Conservation (phyloP, 225 moss, liverwort and hornwort species). For the Lunularia cruciata region DNA sequence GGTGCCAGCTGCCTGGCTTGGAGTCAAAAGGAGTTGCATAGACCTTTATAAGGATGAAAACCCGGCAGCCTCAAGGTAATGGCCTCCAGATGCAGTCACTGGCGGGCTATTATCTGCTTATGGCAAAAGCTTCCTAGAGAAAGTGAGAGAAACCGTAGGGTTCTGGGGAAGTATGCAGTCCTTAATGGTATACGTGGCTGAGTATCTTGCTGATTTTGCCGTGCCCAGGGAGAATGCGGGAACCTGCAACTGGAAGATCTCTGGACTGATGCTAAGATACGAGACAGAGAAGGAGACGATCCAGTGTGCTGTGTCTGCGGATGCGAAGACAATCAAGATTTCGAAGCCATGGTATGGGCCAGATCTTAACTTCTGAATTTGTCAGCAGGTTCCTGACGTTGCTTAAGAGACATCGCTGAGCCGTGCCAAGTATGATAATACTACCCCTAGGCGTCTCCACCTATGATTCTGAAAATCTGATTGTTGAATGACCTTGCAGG, state of each 20-base stretch:
- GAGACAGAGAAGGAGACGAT: slow-evolving; percentile 51
- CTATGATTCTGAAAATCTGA: background rate
- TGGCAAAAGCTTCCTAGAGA: slow-evolving; percentile 64
- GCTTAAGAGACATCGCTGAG: too few species aligned
- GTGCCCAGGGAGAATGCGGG: slow-evolving; percentile 70
- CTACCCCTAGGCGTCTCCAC: background rate
- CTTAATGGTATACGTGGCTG: slow-evolving; percentile 41
- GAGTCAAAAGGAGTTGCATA: slow-evolving; percentile 91
- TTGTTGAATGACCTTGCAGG: slow-evolving; percentile 44
- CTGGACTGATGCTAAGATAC: slow-evolving; percentile 52
- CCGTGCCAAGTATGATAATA: too few species aligned
- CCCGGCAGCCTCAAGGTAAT: slow-evolving; percentile 97
- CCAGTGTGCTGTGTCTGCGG: slow-evolving; percentile 82
- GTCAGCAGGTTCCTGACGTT: too few species aligned
- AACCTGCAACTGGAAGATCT: slow-evolving; percentile 62
- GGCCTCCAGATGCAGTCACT: slow-evolving; percentile 99
- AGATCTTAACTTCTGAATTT: too few species aligned
- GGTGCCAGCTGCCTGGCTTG: slow-evolving; percentile 80
- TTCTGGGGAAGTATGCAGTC: slow-evolving; percentile 27
- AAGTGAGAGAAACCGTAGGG: slow-evolving; percentile 43
- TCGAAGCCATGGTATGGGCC: slow-evolving; percentile 71
- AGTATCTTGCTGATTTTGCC: slow-evolving; percentile 49
- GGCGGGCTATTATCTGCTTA: slow-evolving; percentile 99
- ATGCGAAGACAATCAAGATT: slow-evolving; percentile 91
- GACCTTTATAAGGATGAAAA: slow-evolving; percentile 86